Conservation (phyloP, 352 stramenopile species). For the Globisporangium barbulae region DNA sequence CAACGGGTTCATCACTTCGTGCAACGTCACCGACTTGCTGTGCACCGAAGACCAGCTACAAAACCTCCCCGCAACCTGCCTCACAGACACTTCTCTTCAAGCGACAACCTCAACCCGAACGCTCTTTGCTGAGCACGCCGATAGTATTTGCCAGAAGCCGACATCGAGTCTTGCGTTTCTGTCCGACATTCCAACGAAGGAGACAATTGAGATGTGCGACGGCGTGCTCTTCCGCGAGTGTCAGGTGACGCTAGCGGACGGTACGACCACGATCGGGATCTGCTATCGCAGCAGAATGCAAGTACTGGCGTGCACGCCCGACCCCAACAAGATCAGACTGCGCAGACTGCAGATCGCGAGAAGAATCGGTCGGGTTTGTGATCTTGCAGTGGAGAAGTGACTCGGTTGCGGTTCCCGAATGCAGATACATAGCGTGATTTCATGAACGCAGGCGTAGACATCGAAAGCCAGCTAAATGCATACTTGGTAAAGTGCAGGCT, state of each 20-base stretch:
- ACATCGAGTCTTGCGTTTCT: not conserved
- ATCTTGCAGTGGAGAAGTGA: slow-evolving; percentile 9
- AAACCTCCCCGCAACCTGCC: slow-evolving; percentile 10
- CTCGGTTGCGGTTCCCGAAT: slow-evolving; percentile 4
- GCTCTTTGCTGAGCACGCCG: slow-evolving; percentile 12
- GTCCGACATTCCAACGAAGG: slow-evolving; percentile 20
- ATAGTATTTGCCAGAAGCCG: slow-evolving; percentile 18
- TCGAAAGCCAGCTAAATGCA: no score
- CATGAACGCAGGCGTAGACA: no score
- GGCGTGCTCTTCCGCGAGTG: slow-evolving; percentile 27
- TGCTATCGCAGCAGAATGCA: slow-evolving; percentile 38
- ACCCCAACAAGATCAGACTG: slow-evolving; percentile 24
- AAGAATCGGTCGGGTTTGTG: not conserved
- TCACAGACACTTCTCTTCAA: slow-evolving; percentile 7
- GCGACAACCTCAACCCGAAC: slow-evolving; percentile 12
- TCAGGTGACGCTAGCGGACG: not conserved
- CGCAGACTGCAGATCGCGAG: slow-evolving; percentile 17
- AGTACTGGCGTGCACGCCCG: slow-evolving; percentile 28
- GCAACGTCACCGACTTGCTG: slow-evolving; percentile 27
- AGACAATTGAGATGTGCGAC: slow-evolving; percentile 26
- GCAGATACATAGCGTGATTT: no score
- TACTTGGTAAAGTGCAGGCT: no score
- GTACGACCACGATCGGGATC: slow-evolving; percentile 18
- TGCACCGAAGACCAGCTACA: slow-evolving; percentile 8
- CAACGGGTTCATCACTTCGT: slow-evolving; percentile 31